Evolutionary conservation across 129 eudicot species (phyloP).

Genomic region (Helichrysum umbraculigerum): DNA sequence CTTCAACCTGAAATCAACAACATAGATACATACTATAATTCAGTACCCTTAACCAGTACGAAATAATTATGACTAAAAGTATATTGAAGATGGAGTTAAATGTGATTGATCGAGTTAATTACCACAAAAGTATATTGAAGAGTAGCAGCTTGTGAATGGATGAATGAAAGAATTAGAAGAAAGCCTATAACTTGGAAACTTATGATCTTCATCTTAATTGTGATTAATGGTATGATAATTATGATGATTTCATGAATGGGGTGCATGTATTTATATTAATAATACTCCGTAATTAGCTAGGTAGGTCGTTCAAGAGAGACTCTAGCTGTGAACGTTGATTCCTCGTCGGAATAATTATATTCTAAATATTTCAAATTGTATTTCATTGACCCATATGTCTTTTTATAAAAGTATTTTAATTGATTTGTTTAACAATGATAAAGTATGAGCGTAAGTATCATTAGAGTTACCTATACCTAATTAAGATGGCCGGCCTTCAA

Average conservation of each 20-base stretch:
- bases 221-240: neutral
- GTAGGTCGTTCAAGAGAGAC: neutral
- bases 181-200: slow-evolving; percentile 27
- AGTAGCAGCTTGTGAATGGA: slow-evolving; percentile 32
- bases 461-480: neutral
- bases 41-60: neutral
- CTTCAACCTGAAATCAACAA: slow-evolving; percentile 40
- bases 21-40: neutral
- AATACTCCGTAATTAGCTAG: no score
- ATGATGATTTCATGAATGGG: slow-evolving; percentile 20
- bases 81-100: no score
- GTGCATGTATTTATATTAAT: slow-evolving; percentile 24
- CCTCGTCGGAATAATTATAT: neutral
- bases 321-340: neutral
- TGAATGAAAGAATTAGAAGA: slow-evolving; percentile 21
- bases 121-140: slow-evolving; percentile 37
- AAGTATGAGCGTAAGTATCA: neutral
- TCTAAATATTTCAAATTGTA: neutral
- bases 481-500: neutral
- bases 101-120: neutral
- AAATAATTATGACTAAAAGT: no score
- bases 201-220: slow-evolving; percentile 13
- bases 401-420: neutral
- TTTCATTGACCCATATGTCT: slow-evolving; percentile 27
- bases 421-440: neutral